A percentile compares a stretch with the other conserved stretches of the same genome.
Evolutionary conservation across 352 stramenopile species (phyloP).

Genomic region (Labyrinthula sp.): DNA sequence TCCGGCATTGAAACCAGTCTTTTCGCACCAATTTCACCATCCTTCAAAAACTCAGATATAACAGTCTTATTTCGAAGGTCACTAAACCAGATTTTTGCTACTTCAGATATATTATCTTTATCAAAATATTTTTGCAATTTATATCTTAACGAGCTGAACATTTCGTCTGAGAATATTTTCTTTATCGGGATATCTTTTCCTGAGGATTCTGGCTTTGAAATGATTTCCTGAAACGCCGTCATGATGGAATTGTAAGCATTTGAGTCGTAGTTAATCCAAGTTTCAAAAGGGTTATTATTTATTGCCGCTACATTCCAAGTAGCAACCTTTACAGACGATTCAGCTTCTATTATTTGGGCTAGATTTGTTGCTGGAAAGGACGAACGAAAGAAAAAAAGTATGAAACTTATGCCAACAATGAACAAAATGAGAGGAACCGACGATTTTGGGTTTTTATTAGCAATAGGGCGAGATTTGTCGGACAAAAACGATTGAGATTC

Average conservation of each 20-base stretch:
- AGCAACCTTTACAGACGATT: too few species aligned
- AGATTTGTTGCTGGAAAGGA: too few species aligned
- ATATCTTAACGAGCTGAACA: slow-evolving; percentile 46
- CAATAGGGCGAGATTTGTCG: too few species aligned
- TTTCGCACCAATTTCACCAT: slow-evolving; percentile 45
- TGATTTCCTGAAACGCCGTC: slow-evolving; percentile 45
- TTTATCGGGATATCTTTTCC: slow-evolving; percentile 42
- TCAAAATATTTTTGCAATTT: slow-evolving; percentile 38
- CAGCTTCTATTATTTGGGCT: too few species aligned
- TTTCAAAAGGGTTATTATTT: slow-evolving; percentile 65
- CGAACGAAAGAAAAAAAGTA: too few species aligned
- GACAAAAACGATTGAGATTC: too few species aligned
- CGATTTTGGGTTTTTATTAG: too few species aligned
- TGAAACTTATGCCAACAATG: too few species aligned
- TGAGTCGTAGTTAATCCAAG: slow-evolving; percentile 54
- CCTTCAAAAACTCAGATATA: slow-evolving; percentile 46
- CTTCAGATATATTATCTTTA: slow-evolving; percentile 32
- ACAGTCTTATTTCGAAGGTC: slow-evolving; percentile 52
- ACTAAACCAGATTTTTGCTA: slow-evolving; percentile 40
- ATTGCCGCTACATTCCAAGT: slow-evolving; percentile 47
- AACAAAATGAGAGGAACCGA: too few species aligned
- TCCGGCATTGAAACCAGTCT: slow-evolving; percentile 51
- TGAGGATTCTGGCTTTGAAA: slow-evolving; percentile 41
- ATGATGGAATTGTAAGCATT: slow-evolving; percentile 49
- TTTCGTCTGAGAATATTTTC: slow-evolving; percentile 48